Conservation (phyloP, 768 basidiomycete species). For the Piloderma croceum region DNA sequence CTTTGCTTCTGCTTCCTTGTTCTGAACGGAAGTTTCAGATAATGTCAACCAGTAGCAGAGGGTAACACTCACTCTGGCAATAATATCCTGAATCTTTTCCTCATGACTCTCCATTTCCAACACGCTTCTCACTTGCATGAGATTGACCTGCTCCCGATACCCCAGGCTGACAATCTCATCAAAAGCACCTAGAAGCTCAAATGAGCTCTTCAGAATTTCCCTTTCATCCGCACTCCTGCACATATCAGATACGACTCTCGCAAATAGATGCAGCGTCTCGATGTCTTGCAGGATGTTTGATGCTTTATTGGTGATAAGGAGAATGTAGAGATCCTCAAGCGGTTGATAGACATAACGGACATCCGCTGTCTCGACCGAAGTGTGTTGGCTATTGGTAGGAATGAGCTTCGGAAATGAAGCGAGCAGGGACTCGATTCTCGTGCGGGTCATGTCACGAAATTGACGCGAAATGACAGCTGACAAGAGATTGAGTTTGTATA, state of each 20-base stretch:
- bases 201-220: conserved; percentile 85
- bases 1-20: conserved; percentile 99
- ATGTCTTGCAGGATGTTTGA: conserved; percentile 99
- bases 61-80: conserved; percentile 65
- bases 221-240: conserved; percentile 83
- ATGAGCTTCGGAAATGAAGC: conserved; percentile 98
- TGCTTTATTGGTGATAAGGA: conserved; percentile 96
- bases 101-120: conserved; percentile 90
- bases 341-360: conserved; percentile 97
- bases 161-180: conserved; percentile 95
- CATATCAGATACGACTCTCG: conserved; percentile 89
- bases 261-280: conserved; percentile 90
- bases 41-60: neutral
- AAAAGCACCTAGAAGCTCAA: conserved; percentile 91
- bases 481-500: conserved; percentile 2
- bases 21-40: conserved; percentile 38
- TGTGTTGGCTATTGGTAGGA: conserved; percentile 90
- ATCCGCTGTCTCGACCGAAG: conserved; percentile 92
- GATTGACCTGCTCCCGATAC: conserved; percentile 70
- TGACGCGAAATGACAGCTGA: conserved; percentile 93
- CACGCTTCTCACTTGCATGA: conserved; percentile 73
- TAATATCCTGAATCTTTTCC: conserved; percentile 97
- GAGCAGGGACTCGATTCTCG: conserved; percentile 91
- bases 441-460: conserved; percentile 87
- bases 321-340: conserved; percentile 92